Evolutionary conservation across 257 asterid genomes (phyloP).

Genomic region (Solanum paucissectum): DNA sequence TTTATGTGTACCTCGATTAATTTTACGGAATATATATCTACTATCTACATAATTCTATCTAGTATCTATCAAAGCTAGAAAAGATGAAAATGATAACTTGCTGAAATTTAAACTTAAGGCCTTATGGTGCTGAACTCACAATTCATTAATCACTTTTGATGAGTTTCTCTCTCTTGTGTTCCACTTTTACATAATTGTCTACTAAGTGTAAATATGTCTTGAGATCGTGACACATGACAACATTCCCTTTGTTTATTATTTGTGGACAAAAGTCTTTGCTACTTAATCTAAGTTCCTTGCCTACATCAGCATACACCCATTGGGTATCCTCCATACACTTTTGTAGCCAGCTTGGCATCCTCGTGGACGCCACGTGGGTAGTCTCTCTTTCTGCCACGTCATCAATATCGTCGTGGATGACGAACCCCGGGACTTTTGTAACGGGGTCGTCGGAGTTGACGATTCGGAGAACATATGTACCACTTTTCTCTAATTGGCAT

Average conservation of each 20-base stretch:
- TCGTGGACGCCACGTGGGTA: not conserved
- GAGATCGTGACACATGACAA: conserved; percentile 63
- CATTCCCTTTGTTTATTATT: conserved; percentile 21
- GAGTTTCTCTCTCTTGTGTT: not conserved
- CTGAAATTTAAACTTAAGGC: not conserved
- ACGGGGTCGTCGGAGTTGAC: conserved; percentile 74
- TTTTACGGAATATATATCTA: too few relatives aligned
- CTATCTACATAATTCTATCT: not conserved
- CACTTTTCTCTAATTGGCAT: conserved; percentile 35
- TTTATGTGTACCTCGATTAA: not conserved
- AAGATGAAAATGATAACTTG: not conserved
- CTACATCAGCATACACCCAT: conserved; percentile 83
- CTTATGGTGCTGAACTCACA: fast-evolving
- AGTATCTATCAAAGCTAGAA: fast-evolving
- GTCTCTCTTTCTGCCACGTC: not conserved
- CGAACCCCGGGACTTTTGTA: conserved; percentile 74
- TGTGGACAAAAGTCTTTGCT: conserved; percentile 42
- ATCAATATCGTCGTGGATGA: conserved; percentile 1
- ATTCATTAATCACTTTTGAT: not conserved
- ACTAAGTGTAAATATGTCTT: not conserved
- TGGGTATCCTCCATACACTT: conserved; percentile 43
- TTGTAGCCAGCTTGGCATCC: conserved; percentile 44
- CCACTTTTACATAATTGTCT: not conserved
- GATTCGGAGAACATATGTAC: conserved; percentile 56
- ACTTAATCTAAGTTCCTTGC: conserved; percentile 62